These are phyloP conservation scores for Forsythia viridissima DNA, from an alignment of 257 asterid genomes.

Conservation along the genomic window DNA sequence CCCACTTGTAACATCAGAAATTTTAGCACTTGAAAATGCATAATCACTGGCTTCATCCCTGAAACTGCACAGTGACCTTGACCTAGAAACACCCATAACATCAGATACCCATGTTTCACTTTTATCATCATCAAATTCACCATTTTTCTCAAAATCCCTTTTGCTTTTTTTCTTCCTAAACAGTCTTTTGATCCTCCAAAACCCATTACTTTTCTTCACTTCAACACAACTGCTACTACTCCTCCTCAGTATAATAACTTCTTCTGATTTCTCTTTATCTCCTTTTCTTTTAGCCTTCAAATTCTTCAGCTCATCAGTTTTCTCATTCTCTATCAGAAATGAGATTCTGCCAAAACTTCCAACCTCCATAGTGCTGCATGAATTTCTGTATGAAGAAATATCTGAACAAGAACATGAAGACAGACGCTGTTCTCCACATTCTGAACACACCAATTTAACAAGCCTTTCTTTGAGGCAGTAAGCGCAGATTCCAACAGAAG, in stretches of 20 bases:
- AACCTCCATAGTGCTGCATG: slow-evolving; percentile 62
- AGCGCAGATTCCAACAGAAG: slow-evolving; percentile 76
- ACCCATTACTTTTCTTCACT: slow-evolving; percentile 67
- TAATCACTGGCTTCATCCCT: slow-evolving; percentile 63
- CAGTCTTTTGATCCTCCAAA: slow-evolving; percentile 76
- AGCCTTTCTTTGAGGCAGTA: slow-evolving; percentile 72
- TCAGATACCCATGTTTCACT: slow-evolving; percentile 65
- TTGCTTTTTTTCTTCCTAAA: slow-evolving; percentile 56
- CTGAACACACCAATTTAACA: slow-evolving; percentile 74
- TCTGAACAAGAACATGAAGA: slow-evolving; percentile 91
- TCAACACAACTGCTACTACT: slow-evolving; percentile 86
- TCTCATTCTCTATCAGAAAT: slow-evolving; percentile 73
- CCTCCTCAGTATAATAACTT: slow-evolving; percentile 59
- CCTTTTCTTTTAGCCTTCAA: slow-evolving; percentile 28
- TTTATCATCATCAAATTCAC: slow-evolving; percentile 41
- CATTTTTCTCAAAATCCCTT: slow-evolving; percentile 32
- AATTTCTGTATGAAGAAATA: slow-evolving; percentile 60
- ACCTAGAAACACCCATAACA: slow-evolving; percentile 65
- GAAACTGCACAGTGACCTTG: slow-evolving; percentile 90
- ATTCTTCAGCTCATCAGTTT: slow-evolving; percentile 27
- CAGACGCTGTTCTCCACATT: slow-evolving; percentile 89
- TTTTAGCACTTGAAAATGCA: slow-evolving; percentile 75
- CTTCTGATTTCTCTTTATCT: slow-evolving; percentile 40
- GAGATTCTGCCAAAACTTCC: slow-evolving; percentile 87
- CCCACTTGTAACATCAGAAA: slow-evolving; percentile 76